Evolutionary conservation across 1,284 basidiomycete species (phyloP).

Genomic region (Mycena sp.): DNA sequence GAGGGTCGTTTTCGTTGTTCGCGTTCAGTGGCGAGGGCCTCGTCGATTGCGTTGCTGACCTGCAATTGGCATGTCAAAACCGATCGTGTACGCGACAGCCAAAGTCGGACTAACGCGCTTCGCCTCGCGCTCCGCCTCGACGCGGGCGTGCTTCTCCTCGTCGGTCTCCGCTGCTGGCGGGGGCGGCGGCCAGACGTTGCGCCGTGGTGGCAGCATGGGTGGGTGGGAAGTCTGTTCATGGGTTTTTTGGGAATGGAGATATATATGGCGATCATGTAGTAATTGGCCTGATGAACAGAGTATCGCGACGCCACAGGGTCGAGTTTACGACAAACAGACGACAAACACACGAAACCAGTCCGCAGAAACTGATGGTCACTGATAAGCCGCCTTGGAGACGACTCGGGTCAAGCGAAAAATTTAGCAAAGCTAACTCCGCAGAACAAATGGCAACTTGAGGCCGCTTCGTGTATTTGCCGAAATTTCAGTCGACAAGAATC

Average conservation of each 20-base stretch:
- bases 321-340: not conserved
- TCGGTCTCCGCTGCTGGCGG: conserved; percentile 46
- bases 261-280: conserved; percentile 26
- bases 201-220: conserved; percentile 25
- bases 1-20: conserved; percentile 49
- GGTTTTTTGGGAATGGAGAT: conserved; percentile 21
- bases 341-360: not conserved
- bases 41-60: conserved; percentile 63
- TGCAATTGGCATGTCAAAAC: not conserved
- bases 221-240: conserved; percentile 10
- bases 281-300: conserved; percentile 22
- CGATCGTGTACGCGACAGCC: not conserved
- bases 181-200: conserved; percentile 47
- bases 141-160: conserved; percentile 46
- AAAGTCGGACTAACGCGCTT: conserved; percentile 44
- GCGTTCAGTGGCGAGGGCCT: conserved; percentile 54
- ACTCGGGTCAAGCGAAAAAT: not conserved
- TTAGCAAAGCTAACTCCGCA: no score
- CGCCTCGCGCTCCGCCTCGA: conserved; percentile 60
- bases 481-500: no score
- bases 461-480: no score
- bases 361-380: not conserved
- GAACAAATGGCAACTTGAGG: no score
- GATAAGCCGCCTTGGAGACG: conserved; percentile 5
- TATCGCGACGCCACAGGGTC: conserved; percentile 25